Base-by-base conservation (phyloP, 2,329 filamentous ascomycete genomes). In the Aureobasidium musti region DNA sequence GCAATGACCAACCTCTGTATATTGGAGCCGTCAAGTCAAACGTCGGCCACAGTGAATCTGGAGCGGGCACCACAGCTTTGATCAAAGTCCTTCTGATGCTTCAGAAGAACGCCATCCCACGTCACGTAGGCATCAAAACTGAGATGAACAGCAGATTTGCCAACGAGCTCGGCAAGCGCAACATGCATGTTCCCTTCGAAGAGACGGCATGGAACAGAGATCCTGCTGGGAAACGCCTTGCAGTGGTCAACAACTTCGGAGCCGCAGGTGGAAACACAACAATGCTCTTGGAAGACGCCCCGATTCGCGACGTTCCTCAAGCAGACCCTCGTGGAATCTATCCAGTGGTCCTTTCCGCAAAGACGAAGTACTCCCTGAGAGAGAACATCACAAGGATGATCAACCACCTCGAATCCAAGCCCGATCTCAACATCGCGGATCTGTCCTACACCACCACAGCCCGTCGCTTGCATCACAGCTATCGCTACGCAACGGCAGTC, bases 251-350 rank as follows among this genome's bases (percentile, higher is more conserved):
- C 79, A 90, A 89, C 77, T 91, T 90, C 73, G 86, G 85, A 69
- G 89, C 89, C 7, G 87, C 89, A 63, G 89, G 89, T 70, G 89
- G 89, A 39, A 91, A 91, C 76, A 90, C 88, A 1, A 85, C 87
- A 19, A 74, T 91, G 28, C 75, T 91, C 7, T 72, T 91, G 1
- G 86, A 90, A 72, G 88, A 90, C 68, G 84, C 80, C 0, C 86
- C 86, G 2, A 30, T 41, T 6, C 74, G 75, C 66, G 72, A 71
- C 67, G 45, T 28, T 33, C 73, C 72, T 14, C 72, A 69, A 13
- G 67, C 70, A 2, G 87, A 90, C 69, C 79, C 84, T 8, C 83
- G 88, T 23, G 77, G 76, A n/a, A 79, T 80, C 1, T 84, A 90
- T 60, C 74, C 87, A n/a, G 78, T 90, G 43, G 79, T 85, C 1